phyloP scores from a whole-genome alignment of 306 rosid species.

The Heteromeles arbutifolia region DNA sequence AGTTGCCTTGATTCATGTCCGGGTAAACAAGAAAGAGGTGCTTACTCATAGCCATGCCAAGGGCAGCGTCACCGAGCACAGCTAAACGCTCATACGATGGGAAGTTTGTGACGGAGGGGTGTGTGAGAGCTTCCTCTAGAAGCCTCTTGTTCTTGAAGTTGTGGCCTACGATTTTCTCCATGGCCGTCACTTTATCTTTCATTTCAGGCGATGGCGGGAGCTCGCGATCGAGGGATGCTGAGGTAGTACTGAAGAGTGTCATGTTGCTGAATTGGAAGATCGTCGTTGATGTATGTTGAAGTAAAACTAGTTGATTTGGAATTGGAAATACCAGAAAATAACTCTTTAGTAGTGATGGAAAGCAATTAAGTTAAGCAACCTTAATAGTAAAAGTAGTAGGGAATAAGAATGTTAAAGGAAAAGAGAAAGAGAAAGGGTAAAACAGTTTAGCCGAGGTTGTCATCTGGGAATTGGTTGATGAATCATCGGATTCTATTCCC shows the following conservation, averaged over 20 bases:
- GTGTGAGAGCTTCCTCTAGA: conserved; percentile 68
- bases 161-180: conserved; percentile 38
- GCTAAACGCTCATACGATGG: conserved; percentile 59
- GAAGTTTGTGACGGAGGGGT: conserved; percentile 32
- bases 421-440: not conserved
- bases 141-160: conserved; percentile 42
- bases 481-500: too few species aligned
- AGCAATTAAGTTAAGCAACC: not conserved
- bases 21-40: conserved; percentile 40
- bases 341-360: not conserved
- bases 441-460: too few species aligned
- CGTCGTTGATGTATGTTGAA: too few species aligned
- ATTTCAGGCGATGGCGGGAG: not conserved
- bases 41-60: conserved; percentile 41
- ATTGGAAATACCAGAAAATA: too few species aligned
- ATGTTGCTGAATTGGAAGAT: too few species aligned
- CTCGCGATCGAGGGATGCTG: not conserved
- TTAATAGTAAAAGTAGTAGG: too few species aligned
- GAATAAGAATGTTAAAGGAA: too few species aligned
- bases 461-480: too few species aligned
- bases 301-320: too few species aligned
- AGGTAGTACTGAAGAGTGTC: too few species aligned
- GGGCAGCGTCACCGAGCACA: conserved; percentile 59
- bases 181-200: conserved; percentile 12
- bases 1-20: conserved; percentile 33